Evolutionary conservation across 306 rosid genomes (phyloP).

Genomic region (Lathyrus tuberosus): DNA sequence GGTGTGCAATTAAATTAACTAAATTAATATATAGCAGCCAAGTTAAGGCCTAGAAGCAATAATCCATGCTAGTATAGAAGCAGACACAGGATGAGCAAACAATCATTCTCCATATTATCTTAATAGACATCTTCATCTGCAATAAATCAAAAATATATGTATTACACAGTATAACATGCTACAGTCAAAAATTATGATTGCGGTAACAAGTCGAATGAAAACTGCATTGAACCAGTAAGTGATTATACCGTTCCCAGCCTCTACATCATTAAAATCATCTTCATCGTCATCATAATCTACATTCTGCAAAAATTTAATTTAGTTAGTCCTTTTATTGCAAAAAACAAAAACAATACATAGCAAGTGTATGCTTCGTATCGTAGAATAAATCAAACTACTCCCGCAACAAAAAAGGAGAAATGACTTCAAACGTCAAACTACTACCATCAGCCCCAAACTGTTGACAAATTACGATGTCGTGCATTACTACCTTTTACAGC

Average conservation of each 20-base stretch:
- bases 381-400: slow-evolving; percentile 3
- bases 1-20: neutral
- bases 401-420: neutral
- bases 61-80: slow-evolving; percentile 3
- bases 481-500: neutral
- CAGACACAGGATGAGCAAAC: slow-evolving; percentile 1
- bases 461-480: neutral
- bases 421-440: neutral
- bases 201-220: slow-evolving; percentile 18
- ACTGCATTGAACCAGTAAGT: slow-evolving; percentile 20
- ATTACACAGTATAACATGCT: slow-evolving; percentile 7
- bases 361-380: slow-evolving; percentile 11
- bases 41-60: slow-evolving; percentile 5
- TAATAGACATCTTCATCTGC: slow-evolving; percentile 51
- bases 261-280: slow-evolving; percentile 44
- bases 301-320: slow-evolving; percentile 48
- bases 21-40: neutral
- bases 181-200: slow-evolving; percentile 13
- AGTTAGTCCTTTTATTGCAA: slow-evolving; percentile 26
- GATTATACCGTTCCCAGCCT: slow-evolving; percentile 50
- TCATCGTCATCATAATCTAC: slow-evolving; percentile 61
- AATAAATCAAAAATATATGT: slow-evolving; percentile 23
- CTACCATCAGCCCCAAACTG: neutral
- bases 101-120: slow-evolving; percentile 28
- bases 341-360: slow-evolving; percentile 15